Percentiles rank a stretch among this genome's conserved stretches.
Conservation (phyloP, 805 yeast genomes). For the Yarrowia phangngaensis region DNA sequence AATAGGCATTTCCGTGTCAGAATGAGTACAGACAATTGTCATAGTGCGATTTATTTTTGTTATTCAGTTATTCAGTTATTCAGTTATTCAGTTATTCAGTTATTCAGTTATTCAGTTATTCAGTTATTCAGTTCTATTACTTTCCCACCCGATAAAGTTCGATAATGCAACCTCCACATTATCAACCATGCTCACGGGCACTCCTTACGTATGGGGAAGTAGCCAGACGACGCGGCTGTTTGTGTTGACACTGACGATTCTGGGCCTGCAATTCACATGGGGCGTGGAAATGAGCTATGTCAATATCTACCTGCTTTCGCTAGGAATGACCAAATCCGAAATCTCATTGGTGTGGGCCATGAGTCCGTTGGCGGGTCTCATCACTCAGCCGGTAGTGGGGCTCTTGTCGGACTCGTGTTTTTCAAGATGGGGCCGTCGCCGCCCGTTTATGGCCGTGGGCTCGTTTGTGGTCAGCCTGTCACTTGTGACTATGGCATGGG, state of each 20-base stretch:
- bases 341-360: constrained; percentile 66
- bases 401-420: constrained; percentile 49
- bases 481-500: constrained; percentile 46
- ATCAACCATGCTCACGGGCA: constrained; percentile 7
- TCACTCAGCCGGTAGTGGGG: constrained; percentile 64
- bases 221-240: constrained; percentile 2
- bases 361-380: constrained; percentile 60
- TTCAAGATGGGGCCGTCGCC: constrained; percentile 47
- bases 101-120: no score
- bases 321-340: constrained; percentile 54
- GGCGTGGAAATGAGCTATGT: constrained; percentile 64
- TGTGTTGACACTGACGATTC: constrained; percentile 41
- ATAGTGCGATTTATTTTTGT: no score
- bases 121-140: no score
- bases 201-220: constrained; percentile 9
- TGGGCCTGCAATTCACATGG: constrained; percentile 65
- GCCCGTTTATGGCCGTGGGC: constrained; percentile 57
- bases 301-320: constrained; percentile 54
- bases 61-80: no score
- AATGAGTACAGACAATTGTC: no score
- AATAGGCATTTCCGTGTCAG: no score
- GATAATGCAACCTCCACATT: no score
- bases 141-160: no score
- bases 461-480: constrained; percentile 48
- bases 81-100: no score